phyloP scores from a whole-genome alignment of 306 rosid species.

The Lablab purpureus region DNA sequence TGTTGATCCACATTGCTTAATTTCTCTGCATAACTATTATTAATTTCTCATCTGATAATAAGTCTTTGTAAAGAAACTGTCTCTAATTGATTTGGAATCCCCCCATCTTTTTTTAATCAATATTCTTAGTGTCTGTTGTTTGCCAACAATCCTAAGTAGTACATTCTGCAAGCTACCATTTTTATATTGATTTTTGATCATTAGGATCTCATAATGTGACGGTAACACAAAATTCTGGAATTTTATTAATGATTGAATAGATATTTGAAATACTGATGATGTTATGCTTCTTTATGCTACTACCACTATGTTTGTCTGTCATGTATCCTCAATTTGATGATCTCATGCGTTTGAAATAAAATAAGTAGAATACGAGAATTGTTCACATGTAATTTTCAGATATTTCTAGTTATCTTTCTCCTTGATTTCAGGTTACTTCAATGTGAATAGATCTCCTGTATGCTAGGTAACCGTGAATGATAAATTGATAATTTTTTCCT shows the following conservation, averaged over 20 bases:
- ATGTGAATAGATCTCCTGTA: conserved; percentile 23
- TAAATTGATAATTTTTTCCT: conserved; percentile 32
- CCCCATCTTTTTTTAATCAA: background rate
- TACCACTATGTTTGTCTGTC: conserved; percentile 1
- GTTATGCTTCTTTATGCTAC: conserved; percentile 22
- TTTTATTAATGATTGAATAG: background rate
- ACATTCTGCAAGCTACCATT: background rate
- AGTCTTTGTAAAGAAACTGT: background rate
- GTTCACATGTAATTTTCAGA: background rate
- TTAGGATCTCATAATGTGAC: background rate
- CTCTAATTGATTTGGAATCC: background rate
- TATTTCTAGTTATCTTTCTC: conserved; percentile 10
- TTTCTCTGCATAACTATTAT: conserved; percentile 3
- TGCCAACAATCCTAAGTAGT: background rate
- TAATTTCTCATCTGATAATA: background rate
- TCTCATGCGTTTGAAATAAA: background rate
- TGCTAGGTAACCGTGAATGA: conserved; percentile 31
- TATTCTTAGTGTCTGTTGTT: background rate
- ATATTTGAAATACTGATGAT: conserved; percentile 34
- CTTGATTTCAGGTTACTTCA: conserved; percentile 1
- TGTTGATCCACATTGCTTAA: conserved; percentile 12
- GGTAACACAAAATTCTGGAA: conserved; percentile 11
- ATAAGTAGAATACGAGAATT: conserved; percentile 25
- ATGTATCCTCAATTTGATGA: conserved; percentile 10
- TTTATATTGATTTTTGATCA: background rate